Conservation (phyloP, 371 early-diverging fungal genomes). For the Scutellospora calospora region DNA sequence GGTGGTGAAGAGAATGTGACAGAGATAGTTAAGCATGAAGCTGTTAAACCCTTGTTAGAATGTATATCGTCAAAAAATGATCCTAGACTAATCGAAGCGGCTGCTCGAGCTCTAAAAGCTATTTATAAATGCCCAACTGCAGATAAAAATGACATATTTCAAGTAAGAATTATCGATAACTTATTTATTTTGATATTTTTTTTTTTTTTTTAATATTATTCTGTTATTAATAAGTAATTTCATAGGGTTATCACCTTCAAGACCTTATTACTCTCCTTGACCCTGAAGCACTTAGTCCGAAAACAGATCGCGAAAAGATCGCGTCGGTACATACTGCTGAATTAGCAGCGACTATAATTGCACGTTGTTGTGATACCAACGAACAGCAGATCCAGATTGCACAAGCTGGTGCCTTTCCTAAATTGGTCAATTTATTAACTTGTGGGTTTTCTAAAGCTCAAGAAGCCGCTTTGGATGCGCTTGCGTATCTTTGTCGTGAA, state of each 20-base stretch:
- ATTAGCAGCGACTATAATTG: slow-evolving; percentile 72
- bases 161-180: slow-evolving; percentile 53
- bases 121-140: slow-evolving; percentile 72
- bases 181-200: background rate
- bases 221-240: background rate
- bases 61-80: slow-evolving; percentile 60
- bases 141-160: slow-evolving; percentile 65
- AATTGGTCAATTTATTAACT: slow-evolving; percentile 66
- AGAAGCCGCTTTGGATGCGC: slow-evolving; percentile 82
- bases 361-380: slow-evolving; percentile 68
- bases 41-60: slow-evolving; percentile 66
- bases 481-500: slow-evolving; percentile 73
- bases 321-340: slow-evolving; percentile 71
- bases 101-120: slow-evolving; percentile 77
- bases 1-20: slow-evolving; percentile 73
- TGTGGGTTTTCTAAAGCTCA: slow-evolving; percentile 71
- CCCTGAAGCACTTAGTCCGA: slow-evolving; percentile 41
- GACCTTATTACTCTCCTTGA: slow-evolving; percentile 50
- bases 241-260: slow-evolving; percentile 57
- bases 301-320: slow-evolving; percentile 55
- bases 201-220: too few species aligned
- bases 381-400: slow-evolving; percentile 71
- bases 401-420: slow-evolving; percentile 65
- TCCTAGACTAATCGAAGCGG: slow-evolving; percentile 71
- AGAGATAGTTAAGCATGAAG: slow-evolving; percentile 68